phyloP scores from a whole-genome alignment of 306 rosid genomes.

The Prunus kanzakura region DNA sequence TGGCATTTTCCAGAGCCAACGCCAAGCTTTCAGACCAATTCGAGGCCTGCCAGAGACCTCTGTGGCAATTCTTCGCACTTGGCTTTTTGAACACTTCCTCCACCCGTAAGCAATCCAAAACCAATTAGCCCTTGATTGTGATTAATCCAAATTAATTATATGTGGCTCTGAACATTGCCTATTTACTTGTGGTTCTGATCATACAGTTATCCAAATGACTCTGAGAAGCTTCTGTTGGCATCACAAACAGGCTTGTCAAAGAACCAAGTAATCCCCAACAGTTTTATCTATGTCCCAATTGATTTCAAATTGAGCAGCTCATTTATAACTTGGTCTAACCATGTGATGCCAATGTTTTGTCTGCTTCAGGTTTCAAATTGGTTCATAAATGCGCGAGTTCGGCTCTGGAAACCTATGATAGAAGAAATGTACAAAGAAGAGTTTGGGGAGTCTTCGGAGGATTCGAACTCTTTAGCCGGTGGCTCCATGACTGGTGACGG shows the following conservation, averaged over 20 bases:
- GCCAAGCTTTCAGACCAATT: slow-evolving; percentile 82
- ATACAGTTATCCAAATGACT: slow-evolving; percentile 77
- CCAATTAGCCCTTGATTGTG: neutral
- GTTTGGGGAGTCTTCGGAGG: slow-evolving; percentile 86
- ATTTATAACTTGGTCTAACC: neutral
- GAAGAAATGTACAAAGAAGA: slow-evolving; percentile 91
- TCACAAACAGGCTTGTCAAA: slow-evolving; percentile 80
- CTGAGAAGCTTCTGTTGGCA: slow-evolving; percentile 71
- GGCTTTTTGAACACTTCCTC: slow-evolving; percentile 91
- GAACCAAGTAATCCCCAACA: slow-evolving; percentile 61
- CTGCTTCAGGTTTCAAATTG: slow-evolving; percentile 73
- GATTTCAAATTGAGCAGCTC: too few relatives aligned
- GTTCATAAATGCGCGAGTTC: slow-evolving; percentile 86
- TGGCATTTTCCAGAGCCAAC: slow-evolving; percentile 60
- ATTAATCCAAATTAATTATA: neutral
- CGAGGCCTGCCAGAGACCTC: slow-evolving; percentile 87
- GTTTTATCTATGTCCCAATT: neutral
- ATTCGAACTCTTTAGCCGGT: slow-evolving; percentile 50
- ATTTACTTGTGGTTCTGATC: slow-evolving; percentile 4
- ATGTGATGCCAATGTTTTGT: slow-evolving; percentile 14
- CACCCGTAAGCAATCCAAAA: slow-evolving; percentile 63
- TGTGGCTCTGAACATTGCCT: neutral
- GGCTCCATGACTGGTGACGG: slow-evolving; percentile 44
- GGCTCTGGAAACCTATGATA: slow-evolving; percentile 93
- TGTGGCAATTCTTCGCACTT: slow-evolving; percentile 72